Base-by-base conservation (phyloP, 2,329 filamentous ascomycete genomes). In the Didymella lethalis region DNA sequence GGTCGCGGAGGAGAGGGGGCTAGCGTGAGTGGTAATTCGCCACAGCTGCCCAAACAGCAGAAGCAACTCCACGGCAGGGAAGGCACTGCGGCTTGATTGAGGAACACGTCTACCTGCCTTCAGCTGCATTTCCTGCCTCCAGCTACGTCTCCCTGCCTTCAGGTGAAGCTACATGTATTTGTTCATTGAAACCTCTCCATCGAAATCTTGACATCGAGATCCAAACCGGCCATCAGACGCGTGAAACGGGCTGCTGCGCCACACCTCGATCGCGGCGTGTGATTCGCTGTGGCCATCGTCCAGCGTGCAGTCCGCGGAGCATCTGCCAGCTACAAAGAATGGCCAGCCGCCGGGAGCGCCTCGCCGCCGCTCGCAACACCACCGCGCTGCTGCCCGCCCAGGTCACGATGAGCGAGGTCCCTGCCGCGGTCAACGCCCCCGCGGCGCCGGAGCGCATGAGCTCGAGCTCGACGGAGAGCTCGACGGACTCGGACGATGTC, bases 401-500 rank as follows among this genome's bases (percentile, higher is more conserved):
- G 57, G 48, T 61, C 61, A 57, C 64, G 52, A 64, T 64, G 65
- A 68, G 66, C 59, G 68, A 70, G 66, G 68, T 61, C 64, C 71
- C 72, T 36, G 59, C 73, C 29, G 71, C 72, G 36, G 68, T 70
- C 60, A 75, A 75, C 52, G 69, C 60, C 36, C 73, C 72, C 16
- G 65, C 65, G 54, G 43, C 57, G 34, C 57, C 57, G 18, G 48
- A 55, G 51, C 57, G 57, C 36, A 55, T 41, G 43, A 60, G 57
- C 52, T 60, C 57, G 36, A 55, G 51, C 57, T 60, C 57, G 5
- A 60, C 57, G 7, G 41, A 51, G 29, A 38, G 48, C 43, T 55
- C 51, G 2, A 46, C 47, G 60, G 82, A 83, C 43, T 79, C 77
- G 41, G 54, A 34, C 34, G 75, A 49, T 49, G 45, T 25, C 29